Evolutionary conservation across 768 basidiomycete species (phyloP).

Genomic region (Lactarius quietus): DNA sequence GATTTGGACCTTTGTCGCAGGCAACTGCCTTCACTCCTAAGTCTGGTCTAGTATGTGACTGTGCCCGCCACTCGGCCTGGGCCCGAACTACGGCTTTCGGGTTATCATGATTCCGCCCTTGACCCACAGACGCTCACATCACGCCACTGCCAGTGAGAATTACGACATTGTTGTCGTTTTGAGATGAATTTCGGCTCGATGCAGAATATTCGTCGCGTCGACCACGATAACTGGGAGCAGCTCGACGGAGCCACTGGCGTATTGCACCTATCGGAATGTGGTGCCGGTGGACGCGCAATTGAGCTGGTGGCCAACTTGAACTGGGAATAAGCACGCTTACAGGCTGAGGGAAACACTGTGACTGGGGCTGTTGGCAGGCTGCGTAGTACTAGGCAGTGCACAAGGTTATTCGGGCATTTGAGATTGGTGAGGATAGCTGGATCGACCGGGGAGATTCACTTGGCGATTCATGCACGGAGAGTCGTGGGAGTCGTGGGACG

Average conservation of each 20-base stretch:
- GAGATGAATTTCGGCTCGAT: too few relatives aligned
- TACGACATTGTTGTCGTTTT: too few relatives aligned
- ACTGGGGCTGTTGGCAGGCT: neutral
- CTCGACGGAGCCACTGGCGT: too few relatives aligned
- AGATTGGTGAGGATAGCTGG: neutral
- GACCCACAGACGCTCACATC: too few relatives aligned
- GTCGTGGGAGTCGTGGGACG: neutral
- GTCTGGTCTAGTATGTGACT: neutral
- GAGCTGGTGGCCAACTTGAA: too few relatives aligned
- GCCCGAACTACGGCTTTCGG: neutral
- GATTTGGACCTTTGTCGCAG: neutral
- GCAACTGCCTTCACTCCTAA: neutral
- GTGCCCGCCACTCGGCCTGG: neutral
- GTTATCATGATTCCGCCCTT: too few relatives aligned
- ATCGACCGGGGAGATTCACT: neutral
- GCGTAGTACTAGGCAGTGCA: neutral
- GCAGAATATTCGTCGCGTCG: neutral
- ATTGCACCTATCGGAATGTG: neutral
- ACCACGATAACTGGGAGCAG: neutral
- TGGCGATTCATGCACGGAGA: too few relatives aligned
- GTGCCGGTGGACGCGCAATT: neutral
- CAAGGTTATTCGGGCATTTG: neutral
- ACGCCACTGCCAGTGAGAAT: too few relatives aligned
- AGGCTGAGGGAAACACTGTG: neutral
- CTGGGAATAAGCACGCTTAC: too few relatives aligned